Conservation (phyloP, 2,329 filamentous ascomycete genomes). For the Cadophora malorum region DNA sequence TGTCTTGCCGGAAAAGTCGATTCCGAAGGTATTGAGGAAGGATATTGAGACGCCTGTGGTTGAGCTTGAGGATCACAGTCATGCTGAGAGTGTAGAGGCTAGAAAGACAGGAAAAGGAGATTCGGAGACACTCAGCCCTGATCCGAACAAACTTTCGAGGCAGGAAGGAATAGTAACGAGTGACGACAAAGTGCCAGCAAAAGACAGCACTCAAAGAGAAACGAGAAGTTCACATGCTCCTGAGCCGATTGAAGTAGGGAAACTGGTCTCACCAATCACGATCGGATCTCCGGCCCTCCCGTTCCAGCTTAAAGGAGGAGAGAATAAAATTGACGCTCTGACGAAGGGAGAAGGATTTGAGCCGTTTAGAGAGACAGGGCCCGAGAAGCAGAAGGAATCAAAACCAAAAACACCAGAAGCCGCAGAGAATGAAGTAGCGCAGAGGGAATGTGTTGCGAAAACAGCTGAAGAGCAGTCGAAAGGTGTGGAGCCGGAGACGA, state of each 20-base stretch:
- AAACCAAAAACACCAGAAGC: neutral
- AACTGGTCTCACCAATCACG: conserved; percentile 8
- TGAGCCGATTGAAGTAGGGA: neutral
- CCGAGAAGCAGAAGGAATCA: neutral
- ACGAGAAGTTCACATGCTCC: neutral
- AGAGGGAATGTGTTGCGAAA: neutral
- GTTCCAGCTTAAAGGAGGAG: conserved; percentile 17
- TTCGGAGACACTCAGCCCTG: neutral
- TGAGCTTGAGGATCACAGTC: neutral
- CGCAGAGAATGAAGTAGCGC: neutral
- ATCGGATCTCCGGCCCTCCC: conserved; percentile 12
- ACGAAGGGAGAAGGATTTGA: conserved; percentile 19
- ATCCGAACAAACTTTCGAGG: neutral
- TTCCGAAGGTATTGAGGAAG: neutral
- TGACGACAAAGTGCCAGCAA: no score
- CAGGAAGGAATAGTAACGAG: no score
- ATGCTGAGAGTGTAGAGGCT: neutral
- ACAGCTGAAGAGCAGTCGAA: neutral
- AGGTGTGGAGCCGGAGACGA: neutral
- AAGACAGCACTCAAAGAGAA: neutral
- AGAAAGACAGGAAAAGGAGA: neutral
- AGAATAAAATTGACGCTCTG: conserved; percentile 23
- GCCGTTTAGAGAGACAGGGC: no score
- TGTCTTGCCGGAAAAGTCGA: conserved; percentile 31
- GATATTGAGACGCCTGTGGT: neutral